phyloP scores from a whole-genome alignment of 2,329 filamentous ascomycete genomes.

The Fusarium praegraminearum region DNA sequence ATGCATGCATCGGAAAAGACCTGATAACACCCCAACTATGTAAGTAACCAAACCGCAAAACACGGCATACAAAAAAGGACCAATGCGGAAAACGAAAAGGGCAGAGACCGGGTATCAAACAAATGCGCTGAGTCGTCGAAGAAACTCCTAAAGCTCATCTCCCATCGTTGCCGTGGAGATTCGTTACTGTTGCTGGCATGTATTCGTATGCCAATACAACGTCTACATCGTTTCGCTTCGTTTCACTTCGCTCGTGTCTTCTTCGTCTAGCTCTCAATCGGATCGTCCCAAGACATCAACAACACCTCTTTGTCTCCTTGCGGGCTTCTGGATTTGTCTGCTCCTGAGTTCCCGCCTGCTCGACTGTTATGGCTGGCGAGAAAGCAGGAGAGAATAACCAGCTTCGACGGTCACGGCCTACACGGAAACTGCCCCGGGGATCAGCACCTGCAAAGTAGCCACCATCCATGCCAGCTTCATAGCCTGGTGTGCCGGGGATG shows the following conservation, averaged over 20 bases:
- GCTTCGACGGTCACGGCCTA: slow-evolving; percentile 68
- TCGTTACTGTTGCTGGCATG: slow-evolving; percentile 18
- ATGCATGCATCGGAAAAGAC: slow-evolving; percentile 21
- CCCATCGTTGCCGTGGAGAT: slow-evolving; percentile 22
- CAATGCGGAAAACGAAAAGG: slow-evolving; percentile 19
- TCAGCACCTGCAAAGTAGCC: slow-evolving; percentile 66
- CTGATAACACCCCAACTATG: slow-evolving; percentile 26
- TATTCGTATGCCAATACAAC: slow-evolving; percentile 13
- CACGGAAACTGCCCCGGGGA: slow-evolving; percentile 64
- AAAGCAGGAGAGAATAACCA: slow-evolving; percentile 70
- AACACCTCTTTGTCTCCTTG: slow-evolving; percentile 49
- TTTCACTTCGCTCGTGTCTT: slow-evolving; percentile 9
- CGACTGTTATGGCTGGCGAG: slow-evolving; percentile 63
- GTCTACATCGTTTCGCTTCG: slow-evolving; percentile 21
- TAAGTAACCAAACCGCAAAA: slow-evolving; percentile 37
- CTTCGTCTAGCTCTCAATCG: background rate
- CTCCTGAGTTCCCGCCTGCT: slow-evolving; percentile 54
- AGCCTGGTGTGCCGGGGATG: slow-evolving; percentile 62
- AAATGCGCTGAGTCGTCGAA: slow-evolving; percentile 35
- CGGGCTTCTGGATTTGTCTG: slow-evolving; percentile 43
- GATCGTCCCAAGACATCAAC: slow-evolving; percentile 36
- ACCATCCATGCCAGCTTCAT: slow-evolving; percentile 59
- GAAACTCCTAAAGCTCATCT: slow-evolving; percentile 29
- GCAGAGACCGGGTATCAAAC: slow-evolving; percentile 47
- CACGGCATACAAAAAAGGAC: slow-evolving; percentile 24